Evolutionary conservation across 1,284 basidiomycete species (phyloP), one percentile per base, ranked within the genome.

Genomic region (Ustilago trichophora): DNA sequence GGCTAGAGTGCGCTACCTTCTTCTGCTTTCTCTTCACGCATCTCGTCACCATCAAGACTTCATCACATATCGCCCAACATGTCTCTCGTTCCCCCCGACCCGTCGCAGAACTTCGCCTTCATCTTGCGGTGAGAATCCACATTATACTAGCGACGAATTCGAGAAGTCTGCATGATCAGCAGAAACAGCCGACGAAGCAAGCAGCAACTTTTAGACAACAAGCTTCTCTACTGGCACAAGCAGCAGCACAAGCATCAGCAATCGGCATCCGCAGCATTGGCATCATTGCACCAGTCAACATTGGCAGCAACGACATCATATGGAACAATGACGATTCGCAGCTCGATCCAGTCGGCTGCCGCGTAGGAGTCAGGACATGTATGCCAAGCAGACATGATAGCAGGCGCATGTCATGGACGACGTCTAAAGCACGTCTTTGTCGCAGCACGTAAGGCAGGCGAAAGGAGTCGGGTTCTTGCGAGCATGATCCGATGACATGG

Each of bases 31-130:
- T 38, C 54, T 55, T 51, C 63, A 66, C 64, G 64, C 64, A 29
- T 47, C 57, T 62, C 57, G 64, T 67, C 64, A 67, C 64, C 58
- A 63, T 62, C 65, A 63, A 67, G 65, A 62, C 53, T 52, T 35
- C 45, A 51, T 29, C 44, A 54, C 52, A 51, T 47, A 60, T 65
- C 45, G 66, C 60, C 65, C 62, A 76, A 60, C 69, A 76, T 76
- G 74, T 76, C 74, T 72, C 74, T 76, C 64, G 74, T 74, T 46
- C 69, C 74, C 58, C 77, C 78, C 49, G 79, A 80, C 75, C 77
- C 78, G 51, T 80, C 79, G 64, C 76, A 78, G 73, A 73, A 80
- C 67, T 80, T 80, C 60, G 76, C 77, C 54, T 79, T 80, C 76
- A 80, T 80, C 60, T 66, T 80, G 72, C 79, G 76, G 75, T 77